Percentiles rank a stretch among this genome's conserved stretches.
phyloP scores from a whole-genome alignment of 345 rosid genomes.

The Ceriops tagal region DNA sequence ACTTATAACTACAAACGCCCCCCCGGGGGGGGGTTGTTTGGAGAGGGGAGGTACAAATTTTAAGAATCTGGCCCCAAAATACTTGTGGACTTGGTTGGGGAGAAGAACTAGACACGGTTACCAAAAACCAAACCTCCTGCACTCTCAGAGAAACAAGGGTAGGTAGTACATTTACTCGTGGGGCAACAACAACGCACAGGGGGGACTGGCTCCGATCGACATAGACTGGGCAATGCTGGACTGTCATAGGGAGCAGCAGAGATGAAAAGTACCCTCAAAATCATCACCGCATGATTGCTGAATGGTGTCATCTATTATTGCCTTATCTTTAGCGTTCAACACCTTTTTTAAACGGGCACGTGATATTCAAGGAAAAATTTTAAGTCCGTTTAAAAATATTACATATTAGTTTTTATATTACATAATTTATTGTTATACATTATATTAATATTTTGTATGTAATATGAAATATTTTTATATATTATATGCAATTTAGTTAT shows the following conservation, averaged over 20 bases:
- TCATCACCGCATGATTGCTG: slow-evolving; percentile 36
- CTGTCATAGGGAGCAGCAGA: neutral
- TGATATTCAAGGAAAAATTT: neutral
- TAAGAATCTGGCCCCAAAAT: neutral
- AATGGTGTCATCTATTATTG: neutral
- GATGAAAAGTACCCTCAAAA: slow-evolving; percentile 9
- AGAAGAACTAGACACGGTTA: neutral
- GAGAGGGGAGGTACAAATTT: too few relatives aligned
- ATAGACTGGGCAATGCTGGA: neutral
- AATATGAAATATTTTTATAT: neutral
- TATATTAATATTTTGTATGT: too few relatives aligned
- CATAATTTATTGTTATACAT: too few relatives aligned
- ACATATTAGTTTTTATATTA: too few relatives aligned
- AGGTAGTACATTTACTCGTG: neutral
- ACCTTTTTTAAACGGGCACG: neutral
- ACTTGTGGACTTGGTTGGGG: slow-evolving; percentile 1
- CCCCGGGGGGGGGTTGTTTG: too few relatives aligned
- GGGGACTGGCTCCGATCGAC: neutral
- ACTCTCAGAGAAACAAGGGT: too few relatives aligned
- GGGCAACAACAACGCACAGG: neutral
- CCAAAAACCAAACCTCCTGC: too few relatives aligned
- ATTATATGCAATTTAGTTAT: too few relatives aligned
- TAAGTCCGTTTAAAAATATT: too few relatives aligned
- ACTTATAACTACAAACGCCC: too few relatives aligned
- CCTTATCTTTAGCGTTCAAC: neutral